phyloP scores from a whole-genome alignment of 2,329 filamentous ascomycete genomes.

The Colletotrichum chlorophyti region DNA sequence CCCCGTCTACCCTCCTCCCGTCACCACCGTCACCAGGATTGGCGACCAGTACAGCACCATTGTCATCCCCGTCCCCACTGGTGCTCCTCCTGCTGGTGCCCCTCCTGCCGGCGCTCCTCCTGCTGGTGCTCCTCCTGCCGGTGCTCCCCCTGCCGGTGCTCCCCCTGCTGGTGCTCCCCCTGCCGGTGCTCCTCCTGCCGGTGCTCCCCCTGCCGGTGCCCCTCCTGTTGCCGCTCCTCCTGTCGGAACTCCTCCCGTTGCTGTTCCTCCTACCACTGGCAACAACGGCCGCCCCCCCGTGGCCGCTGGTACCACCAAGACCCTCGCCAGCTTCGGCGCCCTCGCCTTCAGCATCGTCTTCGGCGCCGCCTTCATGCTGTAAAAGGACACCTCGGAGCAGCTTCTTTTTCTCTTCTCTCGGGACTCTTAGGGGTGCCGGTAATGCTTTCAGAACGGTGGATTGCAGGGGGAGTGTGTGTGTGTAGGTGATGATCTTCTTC shows the following conservation, averaged over 20 bases:
- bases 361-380: slow-evolving; percentile 25
- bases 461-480: no score
- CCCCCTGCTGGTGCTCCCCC: not conserved
- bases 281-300: not conserved
- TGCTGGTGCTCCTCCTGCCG: not conserved
- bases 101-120: not conserved
- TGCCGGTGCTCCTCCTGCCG: not conserved
- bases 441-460: slow-evolving; percentile 11
- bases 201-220: not conserved
- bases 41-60: slow-evolving; percentile 39
- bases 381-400: not conserved
- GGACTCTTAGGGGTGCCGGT: not conserved
- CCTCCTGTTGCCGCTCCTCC: not conserved
- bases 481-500: slow-evolving; percentile 13
- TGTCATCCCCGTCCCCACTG: slow-evolving; percentile 34
- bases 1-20: slow-evolving; percentile 36
- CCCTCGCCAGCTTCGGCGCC: slow-evolving; percentile 27
- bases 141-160: not conserved
- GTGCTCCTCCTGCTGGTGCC: not conserved
- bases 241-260: no score
- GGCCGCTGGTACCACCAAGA: slow-evolving; percentile 24
- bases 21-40: no score
- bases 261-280: not conserved
- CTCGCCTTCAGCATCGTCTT: slow-evolving; percentile 23
- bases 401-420: slow-evolving; percentile 10